A percentile compares a stretch with the other conserved stretches of the same genome.
These are phyloP conservation scores for Petunia secreta DNA, from an alignment of 257 asterid genomes.

Conservation along the genomic window DNA sequence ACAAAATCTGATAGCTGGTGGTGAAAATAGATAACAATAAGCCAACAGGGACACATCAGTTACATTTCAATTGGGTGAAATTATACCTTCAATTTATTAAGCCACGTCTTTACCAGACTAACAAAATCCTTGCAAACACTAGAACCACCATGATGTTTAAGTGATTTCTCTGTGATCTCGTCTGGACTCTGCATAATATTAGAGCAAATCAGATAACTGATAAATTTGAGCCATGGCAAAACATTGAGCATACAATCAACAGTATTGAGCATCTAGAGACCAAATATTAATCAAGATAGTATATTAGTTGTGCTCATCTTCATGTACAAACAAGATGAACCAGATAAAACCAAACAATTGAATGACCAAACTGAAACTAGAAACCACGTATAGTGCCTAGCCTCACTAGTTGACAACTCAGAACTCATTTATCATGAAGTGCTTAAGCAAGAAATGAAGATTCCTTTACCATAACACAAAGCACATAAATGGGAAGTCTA, in stretches of 20 bases:
- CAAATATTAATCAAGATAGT: conserved; percentile 8
- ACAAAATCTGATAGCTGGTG: conserved; percentile 4
- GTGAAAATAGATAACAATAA: neutral
- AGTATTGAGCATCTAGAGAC: conserved; percentile 14
- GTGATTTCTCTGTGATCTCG: conserved; percentile 83
- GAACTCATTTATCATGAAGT: neutral
- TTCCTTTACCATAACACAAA: neutral
- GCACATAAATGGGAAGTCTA: neutral
- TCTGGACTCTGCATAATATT: conserved; percentile 75
- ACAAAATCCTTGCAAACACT: conserved; percentile 79
- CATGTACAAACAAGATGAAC: neutral
- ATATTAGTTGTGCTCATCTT: neutral
- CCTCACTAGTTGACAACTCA: neutral
- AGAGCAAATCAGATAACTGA: conserved; percentile 12
- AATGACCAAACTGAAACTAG: neutral
- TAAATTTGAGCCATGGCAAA: neutral
- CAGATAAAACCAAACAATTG: neutral
- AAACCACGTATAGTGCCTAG: neutral
- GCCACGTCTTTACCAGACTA: conserved; percentile 72
- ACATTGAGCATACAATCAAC: neutral
- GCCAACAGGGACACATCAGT: conserved; percentile 5
- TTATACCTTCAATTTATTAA: conserved; percentile 76
- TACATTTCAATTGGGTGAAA: neutral
- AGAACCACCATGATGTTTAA: conserved; percentile 64
- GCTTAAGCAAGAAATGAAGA: neutral